Percentiles rank a stretch among this genome's conserved stretches.
phyloP scores from a whole-genome alignment of 83 land plant genomes.

The Diphasiastrum complanatum region DNA sequence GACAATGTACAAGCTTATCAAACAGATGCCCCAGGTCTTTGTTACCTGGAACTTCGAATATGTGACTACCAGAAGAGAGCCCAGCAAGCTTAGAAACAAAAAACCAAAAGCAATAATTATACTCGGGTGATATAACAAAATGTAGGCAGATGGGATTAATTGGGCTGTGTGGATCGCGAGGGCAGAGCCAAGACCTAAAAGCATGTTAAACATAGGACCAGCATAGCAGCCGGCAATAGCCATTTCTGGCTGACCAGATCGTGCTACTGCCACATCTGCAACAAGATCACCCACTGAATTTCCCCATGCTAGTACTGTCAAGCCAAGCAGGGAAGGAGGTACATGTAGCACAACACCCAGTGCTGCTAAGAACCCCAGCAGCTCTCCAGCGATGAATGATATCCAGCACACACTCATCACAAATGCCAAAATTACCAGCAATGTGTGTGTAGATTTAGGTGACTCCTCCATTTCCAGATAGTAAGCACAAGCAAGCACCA shows the following conservation, averaged over 20 bases:
- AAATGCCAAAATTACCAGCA: conserved; percentile 4
- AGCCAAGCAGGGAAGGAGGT: conserved; percentile 4
- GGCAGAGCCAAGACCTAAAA: neutral
- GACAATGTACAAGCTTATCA: conserved; percentile 9
- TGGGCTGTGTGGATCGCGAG: neutral
- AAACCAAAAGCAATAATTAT: conserved; percentile 3
- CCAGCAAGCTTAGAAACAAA: conserved; percentile 8
- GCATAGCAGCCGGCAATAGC: conserved; percentile 7
- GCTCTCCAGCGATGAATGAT: conserved; percentile 12
- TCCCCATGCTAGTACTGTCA: conserved; percentile 13
- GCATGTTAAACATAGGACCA: conserved; percentile 1
- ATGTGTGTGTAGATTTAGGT: neutral
- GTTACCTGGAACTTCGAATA: conserved; percentile 7
- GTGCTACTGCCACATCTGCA: conserved; percentile 4
- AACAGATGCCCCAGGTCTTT: conserved; percentile 1
- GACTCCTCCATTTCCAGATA: neutral
- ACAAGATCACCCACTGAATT: conserved; percentile 8
- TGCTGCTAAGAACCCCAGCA: conserved; percentile 8
- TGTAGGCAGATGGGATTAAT: neutral
- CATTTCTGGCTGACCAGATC: conserved; percentile 9
- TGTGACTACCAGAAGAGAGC: conserved; percentile 4
- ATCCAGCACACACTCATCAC: conserved; percentile 15
- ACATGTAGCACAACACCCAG: conserved; percentile 3
- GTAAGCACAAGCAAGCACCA: neutral
- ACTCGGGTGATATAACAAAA: conserved; percentile 7